Base-by-base conservation (phyloP, 768 basidiomycete species). In the Holtermanniella nyarrowii region DNA sequence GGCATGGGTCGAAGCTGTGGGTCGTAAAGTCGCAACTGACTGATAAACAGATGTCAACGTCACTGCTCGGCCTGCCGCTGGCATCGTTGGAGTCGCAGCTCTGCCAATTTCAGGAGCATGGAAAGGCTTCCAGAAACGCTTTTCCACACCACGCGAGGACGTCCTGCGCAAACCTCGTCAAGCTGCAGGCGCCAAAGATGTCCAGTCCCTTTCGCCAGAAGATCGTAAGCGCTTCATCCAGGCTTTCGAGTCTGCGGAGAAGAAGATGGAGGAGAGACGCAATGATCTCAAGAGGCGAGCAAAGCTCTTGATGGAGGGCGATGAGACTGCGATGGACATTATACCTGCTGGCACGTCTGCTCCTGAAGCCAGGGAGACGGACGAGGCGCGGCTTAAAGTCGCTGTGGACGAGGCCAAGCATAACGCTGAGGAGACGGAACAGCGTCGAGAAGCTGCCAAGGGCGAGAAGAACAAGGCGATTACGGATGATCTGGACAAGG, bases 1-100 rank as follows among this genome's bases (percentile, higher is more conserved):
- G 74, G 74, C 1, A 61, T 66, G 22, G 70, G 67, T 16, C 49
- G 73, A 48, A 70, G 70, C 31, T 71, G 72, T 73, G 37, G 54
- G 73, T 63, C 1, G 18, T 24, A 21, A 37, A 1, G 25, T 43
- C 4, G 39, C 20, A 22, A 42, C 37, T 59, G n/a, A 49, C 42
- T 37, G 25, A 26, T 25, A 27, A n/a, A 24, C 43, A 72, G 72
- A 65, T 45, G 60, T 70, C 22, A 74, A 74, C 44, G 65, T 66
- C 20, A 69, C 58, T 31, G 65, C 66, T 46, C 65, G 69, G 18
- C 73, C 72, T 5, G 69, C 72, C 1, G 68, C 67, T 14, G 59
- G 64, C 39, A 62, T 65, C 48, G 51, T 53, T 37, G 61, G 60
- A 16, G 59, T 56, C 3, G 59, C 65, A 26, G 60, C 63, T 13